These are phyloP conservation scores for Hymenoscyphus scutula DNA, from an alignment of 2,329 filamentous ascomycete genomes.

Conservation along the genomic window DNA sequence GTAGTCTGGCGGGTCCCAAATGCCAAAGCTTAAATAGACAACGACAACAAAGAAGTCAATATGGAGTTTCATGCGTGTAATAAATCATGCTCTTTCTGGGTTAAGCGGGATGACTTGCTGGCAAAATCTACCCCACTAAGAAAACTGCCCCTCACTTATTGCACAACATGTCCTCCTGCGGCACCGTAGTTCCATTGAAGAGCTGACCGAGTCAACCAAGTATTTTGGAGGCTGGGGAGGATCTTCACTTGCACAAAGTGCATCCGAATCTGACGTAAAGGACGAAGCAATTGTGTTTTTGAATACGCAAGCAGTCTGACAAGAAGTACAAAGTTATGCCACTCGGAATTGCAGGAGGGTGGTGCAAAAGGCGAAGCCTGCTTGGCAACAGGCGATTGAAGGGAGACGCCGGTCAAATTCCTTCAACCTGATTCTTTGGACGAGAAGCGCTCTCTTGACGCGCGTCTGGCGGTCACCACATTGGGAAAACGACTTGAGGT, in stretches of 20 bases:
- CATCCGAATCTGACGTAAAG: neutral
- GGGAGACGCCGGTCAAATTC: neutral
- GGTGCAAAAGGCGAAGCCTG: conserved; percentile 7
- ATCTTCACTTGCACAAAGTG: neutral
- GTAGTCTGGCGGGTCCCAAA: neutral
- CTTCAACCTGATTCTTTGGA: neutral
- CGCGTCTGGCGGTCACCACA: conserved; percentile 13
- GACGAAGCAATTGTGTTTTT: neutral
- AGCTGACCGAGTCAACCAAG: neutral
- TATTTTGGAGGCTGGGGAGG: conserved; percentile 7
- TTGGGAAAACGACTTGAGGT: conserved; percentile 5
- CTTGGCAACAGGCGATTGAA: conserved; percentile 6
- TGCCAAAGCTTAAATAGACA: conserved; percentile 6
- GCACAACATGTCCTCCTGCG: neutral
- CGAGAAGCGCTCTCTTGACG: conserved; percentile 2
- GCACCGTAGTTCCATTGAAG: conserved; percentile 3
- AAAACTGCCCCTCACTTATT: conserved; percentile 14
- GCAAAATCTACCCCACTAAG: conserved; percentile 8
- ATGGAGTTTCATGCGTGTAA: neutral
- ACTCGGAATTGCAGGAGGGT: neutral
- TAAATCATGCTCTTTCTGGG: neutral
- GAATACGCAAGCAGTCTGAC: conserved; percentile 10
- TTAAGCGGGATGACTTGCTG: neutral
- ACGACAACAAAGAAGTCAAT: neutral
- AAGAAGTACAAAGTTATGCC: neutral